Percentiles rank a stretch among this genome's conserved stretches.
Evolutionary conservation across 2,329 filamentous ascomycete species (phyloP).

Genomic region (Paraconiothyrium brasiliense): DNA sequence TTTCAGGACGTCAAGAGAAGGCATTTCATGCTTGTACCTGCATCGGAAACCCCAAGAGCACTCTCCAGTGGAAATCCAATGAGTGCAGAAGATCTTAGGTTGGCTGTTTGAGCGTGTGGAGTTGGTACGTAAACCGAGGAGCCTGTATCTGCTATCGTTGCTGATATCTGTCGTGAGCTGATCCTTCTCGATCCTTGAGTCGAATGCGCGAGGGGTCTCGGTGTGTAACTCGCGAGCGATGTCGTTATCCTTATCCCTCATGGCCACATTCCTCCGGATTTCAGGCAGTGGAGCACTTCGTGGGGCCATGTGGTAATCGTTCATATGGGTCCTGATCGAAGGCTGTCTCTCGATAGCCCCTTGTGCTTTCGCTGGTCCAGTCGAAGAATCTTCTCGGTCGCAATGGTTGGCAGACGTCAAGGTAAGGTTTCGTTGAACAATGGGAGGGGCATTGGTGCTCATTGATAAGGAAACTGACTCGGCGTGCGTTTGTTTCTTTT

Average conservation of each 20-base stretch:
- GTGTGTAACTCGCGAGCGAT: neutral
- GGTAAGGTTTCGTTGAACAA: constrained; percentile 20
- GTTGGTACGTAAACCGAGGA: neutral
- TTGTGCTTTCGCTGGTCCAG: too few species aligned
- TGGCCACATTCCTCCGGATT: neutral
- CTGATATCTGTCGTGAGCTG: neutral
- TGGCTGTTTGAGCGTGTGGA: neutral
- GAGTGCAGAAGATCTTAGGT: constrained; percentile 72
- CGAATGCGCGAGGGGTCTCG: neutral
- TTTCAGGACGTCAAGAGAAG: constrained; percentile 72
- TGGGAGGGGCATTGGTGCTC: neutral
- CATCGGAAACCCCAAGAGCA: constrained; percentile 92
- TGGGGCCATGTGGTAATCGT: neutral
- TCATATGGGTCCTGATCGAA: neutral
- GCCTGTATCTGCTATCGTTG: neutral
- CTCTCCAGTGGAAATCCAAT: constrained; percentile 87
- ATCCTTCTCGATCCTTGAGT: neutral
- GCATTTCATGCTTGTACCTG: constrained; percentile 92
- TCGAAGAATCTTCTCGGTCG: neutral
- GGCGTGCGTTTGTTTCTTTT: neutral
- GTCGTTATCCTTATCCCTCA: neutral
- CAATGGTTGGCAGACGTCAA: constrained; percentile 33
- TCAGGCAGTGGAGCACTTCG: neutral
- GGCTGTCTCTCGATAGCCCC: neutral
- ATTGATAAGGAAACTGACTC: neutral